phyloP scores from a whole-genome alignment of 2,329 filamentous ascomycete species.

The Orbilia blumenaviensis region DNA sequence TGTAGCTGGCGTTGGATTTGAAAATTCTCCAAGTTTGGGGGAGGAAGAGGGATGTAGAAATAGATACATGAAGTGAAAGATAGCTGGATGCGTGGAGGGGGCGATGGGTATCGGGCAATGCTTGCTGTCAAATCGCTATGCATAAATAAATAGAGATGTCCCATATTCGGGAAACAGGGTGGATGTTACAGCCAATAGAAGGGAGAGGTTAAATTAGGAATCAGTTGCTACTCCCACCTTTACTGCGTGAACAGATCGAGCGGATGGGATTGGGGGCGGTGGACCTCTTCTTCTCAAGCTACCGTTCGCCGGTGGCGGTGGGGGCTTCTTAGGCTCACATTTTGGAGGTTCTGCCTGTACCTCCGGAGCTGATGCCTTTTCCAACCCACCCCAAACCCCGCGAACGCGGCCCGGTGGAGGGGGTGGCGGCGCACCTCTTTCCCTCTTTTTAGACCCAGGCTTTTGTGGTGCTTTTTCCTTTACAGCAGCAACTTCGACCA shows the following conservation, averaged over 20 bases:
- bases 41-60: neutral
- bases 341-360: neutral
- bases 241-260: conserved; percentile 41
- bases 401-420: conserved; percentile 38
- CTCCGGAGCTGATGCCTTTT: conserved; percentile 13
- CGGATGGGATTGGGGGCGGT: conserved; percentile 40
- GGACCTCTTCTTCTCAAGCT: conserved; percentile 31
- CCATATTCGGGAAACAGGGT: neutral
- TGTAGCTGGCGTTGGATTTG: no score
- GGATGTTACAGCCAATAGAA: neutral
- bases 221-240: conserved; percentile 31
- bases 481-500: conserved; percentile 79
- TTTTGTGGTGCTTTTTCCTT: conserved; percentile 84
- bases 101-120: neutral
- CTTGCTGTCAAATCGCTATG: neutral
- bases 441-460: conserved; percentile 73
- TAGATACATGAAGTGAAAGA: conserved; percentile 16
- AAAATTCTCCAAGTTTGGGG: no score
- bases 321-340: conserved; percentile 2
- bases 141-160: neutral
- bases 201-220: neutral
- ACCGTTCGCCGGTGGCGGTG: conserved; percentile 19
- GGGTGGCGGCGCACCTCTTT: conserved; percentile 41
- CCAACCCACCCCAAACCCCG: conserved; percentile 38
- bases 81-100: neutral